Base-by-base conservation (phyloP, 2,329 filamentous ascomycete species). In the Monosporascus cannonballus region DNA sequence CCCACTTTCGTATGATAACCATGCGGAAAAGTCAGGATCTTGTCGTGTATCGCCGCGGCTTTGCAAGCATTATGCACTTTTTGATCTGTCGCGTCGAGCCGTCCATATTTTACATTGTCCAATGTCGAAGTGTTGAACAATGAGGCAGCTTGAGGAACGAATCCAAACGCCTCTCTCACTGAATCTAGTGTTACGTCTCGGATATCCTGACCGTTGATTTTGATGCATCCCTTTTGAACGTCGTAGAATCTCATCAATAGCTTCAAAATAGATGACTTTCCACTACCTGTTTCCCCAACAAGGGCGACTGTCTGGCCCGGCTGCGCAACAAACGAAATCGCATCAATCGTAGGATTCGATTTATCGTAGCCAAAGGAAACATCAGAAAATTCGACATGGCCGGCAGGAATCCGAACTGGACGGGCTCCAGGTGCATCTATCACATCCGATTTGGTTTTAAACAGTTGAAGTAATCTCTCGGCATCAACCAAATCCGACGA, bases 41-140 rank as follows among this genome's bases (percentile, higher is more conserved):
- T 82, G 51, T 86, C 79, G 65, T 88, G 84, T 25, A 88, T 79
- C 2, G 78, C 76, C 3, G 84, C 85, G 0, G 78, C 77, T 51
- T 75, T 76, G 62, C 83, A 86, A 0, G 84, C 85, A 2, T 77
- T 77, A 48, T 78, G 72, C 47, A 85, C 75, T 30, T 87, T 80
- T 6, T 76, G 76, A 44, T 86, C 78, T 0, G 78, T 82, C 1
- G 84, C 83, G n/a, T 77, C 73, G 2, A 81, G 76, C 11, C 77
- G 76, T 2, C 81, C 82, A 64, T 87, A 88, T 2, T 76, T 76
- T 24, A 89, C 70, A 60, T 88, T 89, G 18, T 86, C 78, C 62
- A 83, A 75, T 42, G 88, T 77, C 1, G 80, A 80, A 34, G 78
- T 75, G 62, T 87, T 84, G 70, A 88, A 87, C 8, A 88, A 70